These are phyloP conservation scores for Talaromyces islandicus DNA, from an alignment of 2,329 filamentous ascomycete species.

Conservation along the genomic window DNA sequence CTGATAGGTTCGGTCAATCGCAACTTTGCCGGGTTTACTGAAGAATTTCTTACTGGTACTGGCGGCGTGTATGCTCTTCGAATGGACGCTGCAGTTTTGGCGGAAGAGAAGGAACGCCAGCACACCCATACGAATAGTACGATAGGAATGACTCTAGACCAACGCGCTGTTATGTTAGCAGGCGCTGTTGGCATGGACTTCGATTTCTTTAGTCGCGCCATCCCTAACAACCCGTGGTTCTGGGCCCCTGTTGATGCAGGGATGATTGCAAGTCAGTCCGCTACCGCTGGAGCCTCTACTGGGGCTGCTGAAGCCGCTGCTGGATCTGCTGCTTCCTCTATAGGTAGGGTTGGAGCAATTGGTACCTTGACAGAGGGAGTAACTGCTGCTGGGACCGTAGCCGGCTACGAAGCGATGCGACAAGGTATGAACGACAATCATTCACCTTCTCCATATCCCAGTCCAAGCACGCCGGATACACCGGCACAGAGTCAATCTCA, in stretches of 20 bases:
- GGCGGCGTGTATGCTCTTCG: constrained; percentile 56
- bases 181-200: constrained; percentile 62
- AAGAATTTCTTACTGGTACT: constrained; percentile 61
- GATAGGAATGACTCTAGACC: constrained; percentile 58
- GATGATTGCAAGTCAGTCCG: constrained; percentile 13
- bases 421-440: constrained; percentile 37
- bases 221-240: constrained; percentile 42
- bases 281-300: constrained; percentile 29
- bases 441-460: constrained; percentile 4
- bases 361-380: constrained; percentile 21
- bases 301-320: constrained; percentile 19
- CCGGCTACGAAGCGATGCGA: constrained; percentile 59
- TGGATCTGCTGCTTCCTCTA: constrained; percentile 23
- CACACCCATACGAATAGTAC: constrained; percentile 21
- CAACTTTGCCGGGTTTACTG: constrained; percentile 57
- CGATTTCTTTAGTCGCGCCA: constrained; percentile 62
- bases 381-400: constrained; percentile 52
- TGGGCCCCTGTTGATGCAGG: constrained; percentile 38
- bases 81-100: constrained; percentile 54
- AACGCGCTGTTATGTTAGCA: constrained; percentile 60
- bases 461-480: not conserved
- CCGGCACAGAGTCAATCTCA: constrained; percentile 12
- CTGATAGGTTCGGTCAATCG: constrained; percentile 59
- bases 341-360: constrained; percentile 30
- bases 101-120: constrained; percentile 29